Evolutionary conservation across 2,329 filamentous ascomycete genomes (phyloP).

Genomic region (Parascedosporium putredinis): DNA sequence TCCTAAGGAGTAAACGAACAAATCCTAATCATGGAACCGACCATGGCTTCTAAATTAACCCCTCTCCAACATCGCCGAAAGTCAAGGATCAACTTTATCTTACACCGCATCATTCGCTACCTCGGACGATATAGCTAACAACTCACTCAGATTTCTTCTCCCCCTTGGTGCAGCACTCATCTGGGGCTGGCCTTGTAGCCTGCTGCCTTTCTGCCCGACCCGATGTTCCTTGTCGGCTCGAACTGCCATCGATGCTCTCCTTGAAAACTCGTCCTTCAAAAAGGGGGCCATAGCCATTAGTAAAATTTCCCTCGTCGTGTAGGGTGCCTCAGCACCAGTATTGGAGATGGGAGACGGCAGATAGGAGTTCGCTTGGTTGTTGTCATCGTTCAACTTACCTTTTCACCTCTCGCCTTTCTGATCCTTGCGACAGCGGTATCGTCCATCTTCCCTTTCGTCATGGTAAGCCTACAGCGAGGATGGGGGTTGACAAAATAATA

Average conservation of each 20-base stretch:
- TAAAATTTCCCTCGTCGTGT: no score
- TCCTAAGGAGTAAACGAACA: no score
- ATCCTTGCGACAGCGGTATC: conserved; percentile 30
- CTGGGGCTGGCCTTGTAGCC: conserved; percentile 8
- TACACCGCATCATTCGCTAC: no score
- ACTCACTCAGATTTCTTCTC: conserved; percentile 1
- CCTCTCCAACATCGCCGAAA: no score
- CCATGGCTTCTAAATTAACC: no score
- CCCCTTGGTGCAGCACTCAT: not conserved
- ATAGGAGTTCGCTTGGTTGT: not conserved
- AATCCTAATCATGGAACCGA: no score
- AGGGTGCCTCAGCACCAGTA: no score
- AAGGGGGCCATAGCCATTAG: not conserved
- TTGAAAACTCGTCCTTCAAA: conserved; percentile 24
- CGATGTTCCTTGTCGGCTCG: conserved; percentile 20
- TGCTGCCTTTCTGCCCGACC: conserved; percentile 5
- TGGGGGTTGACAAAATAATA: no score
- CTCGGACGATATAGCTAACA: no score
- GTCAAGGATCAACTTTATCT: no score
- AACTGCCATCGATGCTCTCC: conserved; percentile 24
- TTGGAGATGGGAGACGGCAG: not conserved
- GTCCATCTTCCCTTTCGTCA: conserved; percentile 28
- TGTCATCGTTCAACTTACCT: conserved; percentile 18
- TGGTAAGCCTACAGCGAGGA: no score
- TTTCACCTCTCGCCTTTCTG: conserved; percentile 27